These are phyloP conservation scores for Mycocentrospora acerina DNA, from an alignment of 2,329 filamentous ascomycete species.

Conservation along the genomic window DNA sequence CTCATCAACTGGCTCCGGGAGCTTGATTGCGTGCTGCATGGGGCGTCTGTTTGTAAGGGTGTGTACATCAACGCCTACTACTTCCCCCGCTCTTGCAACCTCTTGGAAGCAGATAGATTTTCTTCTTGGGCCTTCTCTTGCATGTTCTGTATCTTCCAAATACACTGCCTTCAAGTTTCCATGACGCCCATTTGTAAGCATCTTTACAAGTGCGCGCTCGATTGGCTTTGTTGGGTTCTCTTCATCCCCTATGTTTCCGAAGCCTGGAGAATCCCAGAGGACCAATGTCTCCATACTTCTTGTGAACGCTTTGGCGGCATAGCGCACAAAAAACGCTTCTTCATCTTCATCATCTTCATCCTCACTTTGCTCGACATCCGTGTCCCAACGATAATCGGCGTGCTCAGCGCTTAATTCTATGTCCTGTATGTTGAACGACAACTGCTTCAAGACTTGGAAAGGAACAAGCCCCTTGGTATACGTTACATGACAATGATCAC, in stretches of 20 bases:
- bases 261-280: slow-evolving; percentile 4
- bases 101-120: slow-evolving; percentile 6
- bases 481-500: slow-evolving; percentile 5
- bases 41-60: slow-evolving; percentile 9
- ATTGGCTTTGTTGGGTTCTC: slow-evolving; percentile 1
- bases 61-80: slow-evolving; percentile 8
- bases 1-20: slow-evolving; percentile 6
- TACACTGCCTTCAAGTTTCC: slow-evolving; percentile 2
- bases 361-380: neutral
- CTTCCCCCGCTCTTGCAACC: slow-evolving; percentile 4
- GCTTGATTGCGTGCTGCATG: neutral
- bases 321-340: slow-evolving; percentile 1
- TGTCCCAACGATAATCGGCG: neutral
- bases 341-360: neutral
- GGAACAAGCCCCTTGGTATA: slow-evolving; percentile 3
- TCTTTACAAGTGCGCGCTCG: slow-evolving; percentile 1
- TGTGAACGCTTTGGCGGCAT: slow-evolving; percentile 2
- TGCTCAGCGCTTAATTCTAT: slow-evolving; percentile 4
- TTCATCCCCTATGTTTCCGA: slow-evolving; percentile 2
- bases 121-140: neutral
- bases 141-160: slow-evolving; percentile 4
- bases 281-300: slow-evolving; percentile 2
- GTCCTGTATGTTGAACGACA: slow-evolving; percentile 3
- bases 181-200: neutral
- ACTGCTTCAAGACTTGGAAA: neutral